Base-by-base conservation (phyloP, 2,329 filamentous ascomycete genomes). In the Amesomyces nigricolor region DNA sequence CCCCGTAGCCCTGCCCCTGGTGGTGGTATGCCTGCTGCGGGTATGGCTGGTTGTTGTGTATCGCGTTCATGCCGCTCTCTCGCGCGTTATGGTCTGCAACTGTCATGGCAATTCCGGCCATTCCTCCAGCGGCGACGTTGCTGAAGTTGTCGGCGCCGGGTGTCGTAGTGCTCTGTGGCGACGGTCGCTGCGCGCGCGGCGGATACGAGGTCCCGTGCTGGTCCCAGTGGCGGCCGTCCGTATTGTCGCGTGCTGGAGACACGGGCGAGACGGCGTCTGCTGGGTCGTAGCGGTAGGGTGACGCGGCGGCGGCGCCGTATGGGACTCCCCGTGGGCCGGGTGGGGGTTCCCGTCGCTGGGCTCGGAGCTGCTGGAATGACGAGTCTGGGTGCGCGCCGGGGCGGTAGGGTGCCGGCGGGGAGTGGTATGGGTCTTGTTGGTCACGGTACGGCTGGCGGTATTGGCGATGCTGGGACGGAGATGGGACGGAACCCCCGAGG, bases 141-240 rank as follows among this genome's bases (percentile, higher is more conserved):
- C 85, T 78, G 61, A 86, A 81, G 67, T 89, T 88, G 71, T 89
- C 85, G 58, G 81, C 78, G 35, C 82, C 85, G 2, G 83, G 82
- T 1, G 83, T 86, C 54, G 75, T 71, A 64, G 72, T 76, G 61
- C 66, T 70, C 47, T 65, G 66, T 19, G 69, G 61, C n/a, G 48
- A 56, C 2, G 61, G 61, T 54, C 63, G 59, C 49, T 58, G 63
- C 47, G 58, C 38, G 40, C 61, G 60, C 2, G 64, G 62, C 8
- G 66, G 62, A 56, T 68, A 66, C 32, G 58, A 58, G 10, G 53
- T n/a, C 11, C 64, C 61, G 10, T 61, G 61, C 9, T 61, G 61
- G 2, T 58, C 61, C 63, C 62, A 65, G 30, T 63, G 58, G 38
- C 60, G 54, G 11, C 60, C 54, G 37, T 66, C 58, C 11, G 56